Evolutionary conservation across 2,329 filamentous ascomycete species (phyloP).

Genomic region (Xylariales sp.): DNA sequence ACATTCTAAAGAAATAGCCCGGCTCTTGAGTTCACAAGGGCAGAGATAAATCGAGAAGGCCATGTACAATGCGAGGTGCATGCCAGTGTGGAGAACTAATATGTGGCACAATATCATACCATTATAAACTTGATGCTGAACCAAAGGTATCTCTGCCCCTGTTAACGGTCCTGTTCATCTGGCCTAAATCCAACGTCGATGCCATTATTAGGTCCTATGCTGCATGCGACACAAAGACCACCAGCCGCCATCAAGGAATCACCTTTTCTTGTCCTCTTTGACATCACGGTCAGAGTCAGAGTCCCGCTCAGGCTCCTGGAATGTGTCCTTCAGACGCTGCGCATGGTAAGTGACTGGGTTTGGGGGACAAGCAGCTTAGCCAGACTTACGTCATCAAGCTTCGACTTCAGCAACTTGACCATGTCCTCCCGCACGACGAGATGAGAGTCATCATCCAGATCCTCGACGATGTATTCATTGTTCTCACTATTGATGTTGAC

Average conservation of each 20-base stretch:
- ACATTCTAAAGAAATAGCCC: too few relatives aligned
- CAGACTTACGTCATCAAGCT: constrained; percentile 59
- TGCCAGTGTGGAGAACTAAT: background rate
- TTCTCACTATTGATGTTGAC: constrained; percentile 66
- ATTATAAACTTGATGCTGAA: background rate
- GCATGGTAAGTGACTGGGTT: constrained; percentile 14
- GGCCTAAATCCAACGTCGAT: too few relatives aligned
- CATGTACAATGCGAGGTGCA: background rate
- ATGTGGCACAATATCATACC: background rate
- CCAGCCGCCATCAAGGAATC: background rate
- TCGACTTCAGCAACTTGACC: constrained; percentile 61
- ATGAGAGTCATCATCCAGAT: constrained; percentile 74
- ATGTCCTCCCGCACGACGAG: constrained; percentile 72
- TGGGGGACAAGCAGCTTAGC: constrained; percentile 8
- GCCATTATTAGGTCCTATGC: background rate
- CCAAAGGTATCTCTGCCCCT: background rate
- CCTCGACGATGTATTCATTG: constrained; percentile 74
- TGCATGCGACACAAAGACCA: background rate
- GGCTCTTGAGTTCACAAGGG: too few relatives aligned
- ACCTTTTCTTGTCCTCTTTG: constrained; percentile 16
- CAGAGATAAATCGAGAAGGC: too few relatives aligned
- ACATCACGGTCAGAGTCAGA: constrained; percentile 44
- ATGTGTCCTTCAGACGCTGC: constrained; percentile 47
- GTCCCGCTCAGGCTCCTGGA: constrained; percentile 43
- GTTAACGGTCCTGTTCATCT: too few relatives aligned